Conservation (phyloP, 352 stramenopile genomes). For the Globisporangium emineosum region DNA sequence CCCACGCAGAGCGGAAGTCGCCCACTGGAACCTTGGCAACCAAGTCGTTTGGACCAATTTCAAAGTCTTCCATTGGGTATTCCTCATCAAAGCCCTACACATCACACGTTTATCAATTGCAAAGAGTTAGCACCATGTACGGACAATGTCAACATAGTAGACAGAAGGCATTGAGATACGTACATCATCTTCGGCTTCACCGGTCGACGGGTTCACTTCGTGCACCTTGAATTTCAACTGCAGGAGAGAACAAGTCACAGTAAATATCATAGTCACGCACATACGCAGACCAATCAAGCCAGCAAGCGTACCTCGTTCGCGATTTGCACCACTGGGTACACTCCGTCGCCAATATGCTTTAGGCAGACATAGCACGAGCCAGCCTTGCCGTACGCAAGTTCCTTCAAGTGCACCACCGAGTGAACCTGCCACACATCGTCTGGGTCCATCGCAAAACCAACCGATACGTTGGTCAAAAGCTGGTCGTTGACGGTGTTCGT, state of each 20-base stretch:
- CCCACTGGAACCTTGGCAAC: constrained; percentile 96
- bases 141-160: neutral
- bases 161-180: constrained; percentile 2
- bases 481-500: constrained; percentile 99
- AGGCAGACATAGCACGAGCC: constrained; percentile 94
- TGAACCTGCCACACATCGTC: constrained; percentile 92
- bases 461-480: constrained; percentile 92
- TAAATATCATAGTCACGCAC: neutral
- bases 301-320: constrained; percentile 79
- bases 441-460: constrained; percentile 90
- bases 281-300: neutral
- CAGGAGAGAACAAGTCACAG: neutral
- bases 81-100: constrained; percentile 95
- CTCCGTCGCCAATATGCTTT: constrained; percentile 68
- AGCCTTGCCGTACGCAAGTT: constrained; percentile 92
- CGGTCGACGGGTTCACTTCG: constrained; percentile 94
- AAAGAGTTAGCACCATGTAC: neutral
- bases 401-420: constrained; percentile 83
- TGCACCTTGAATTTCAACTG: constrained; percentile 95
- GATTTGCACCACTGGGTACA: constrained; percentile 88
- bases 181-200: constrained; percentile 82
- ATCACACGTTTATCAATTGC: constrained; percentile 9
- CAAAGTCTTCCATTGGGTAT: constrained; percentile 97
- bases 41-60: constrained; percentile 94
- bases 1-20: constrained; percentile 97